A percentile compares a stretch with the other conserved stretches of the same genome.
These are phyloP conservation scores for Penicillium subrubescens DNA, from an alignment of 495 filamentous ascomycete species.

Conservation along the genomic window DNA sequence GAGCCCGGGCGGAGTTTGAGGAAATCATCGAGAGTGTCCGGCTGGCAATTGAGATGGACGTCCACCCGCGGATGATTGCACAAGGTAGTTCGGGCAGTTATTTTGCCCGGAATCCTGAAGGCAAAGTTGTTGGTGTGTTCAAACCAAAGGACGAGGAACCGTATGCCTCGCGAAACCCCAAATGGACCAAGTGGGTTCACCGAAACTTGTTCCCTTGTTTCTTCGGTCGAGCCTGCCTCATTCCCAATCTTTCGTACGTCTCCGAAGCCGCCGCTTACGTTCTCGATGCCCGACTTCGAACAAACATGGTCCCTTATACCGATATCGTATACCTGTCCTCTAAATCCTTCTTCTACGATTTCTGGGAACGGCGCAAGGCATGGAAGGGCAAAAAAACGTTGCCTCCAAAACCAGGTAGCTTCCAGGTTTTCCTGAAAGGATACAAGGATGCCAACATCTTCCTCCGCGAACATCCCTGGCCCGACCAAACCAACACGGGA, in stretches of 20 bases:
- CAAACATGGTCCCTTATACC: constrained; percentile 92
- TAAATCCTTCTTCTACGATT: constrained; percentile 97
- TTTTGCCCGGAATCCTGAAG: constrained; percentile 88
- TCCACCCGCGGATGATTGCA: constrained; percentile 93
- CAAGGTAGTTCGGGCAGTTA: constrained; percentile 98
- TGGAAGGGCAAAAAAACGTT: constrained; percentile 84
- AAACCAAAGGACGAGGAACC: constrained; percentile 99
- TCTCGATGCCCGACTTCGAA: constrained; percentile 85
- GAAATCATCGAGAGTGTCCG: constrained; percentile 87
- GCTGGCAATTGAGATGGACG: constrained; percentile 83
- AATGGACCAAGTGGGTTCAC: constrained; percentile 97
- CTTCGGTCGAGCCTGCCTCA: constrained; percentile 93
- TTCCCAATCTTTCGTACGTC: constrained; percentile 98
- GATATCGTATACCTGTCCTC: constrained; percentile 93
- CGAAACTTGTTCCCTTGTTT: constrained; percentile 94
- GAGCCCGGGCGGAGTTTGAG: constrained; percentile 82
- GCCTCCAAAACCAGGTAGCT: constrained; percentile 92
- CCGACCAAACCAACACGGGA: constrained; percentile 83
- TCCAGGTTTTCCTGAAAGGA: constrained; percentile 95
- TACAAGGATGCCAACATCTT: constrained; percentile 98
- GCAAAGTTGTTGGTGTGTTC: constrained; percentile 95
- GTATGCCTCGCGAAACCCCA: constrained; percentile 87
- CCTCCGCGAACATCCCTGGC: constrained; percentile 93
- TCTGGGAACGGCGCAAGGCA: constrained; percentile 88
- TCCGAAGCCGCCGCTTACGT: constrained; percentile 97